Conservation (phyloP, 495 filamentous ascomycete species). For the Lasiosphaeria ovina region DNA sequence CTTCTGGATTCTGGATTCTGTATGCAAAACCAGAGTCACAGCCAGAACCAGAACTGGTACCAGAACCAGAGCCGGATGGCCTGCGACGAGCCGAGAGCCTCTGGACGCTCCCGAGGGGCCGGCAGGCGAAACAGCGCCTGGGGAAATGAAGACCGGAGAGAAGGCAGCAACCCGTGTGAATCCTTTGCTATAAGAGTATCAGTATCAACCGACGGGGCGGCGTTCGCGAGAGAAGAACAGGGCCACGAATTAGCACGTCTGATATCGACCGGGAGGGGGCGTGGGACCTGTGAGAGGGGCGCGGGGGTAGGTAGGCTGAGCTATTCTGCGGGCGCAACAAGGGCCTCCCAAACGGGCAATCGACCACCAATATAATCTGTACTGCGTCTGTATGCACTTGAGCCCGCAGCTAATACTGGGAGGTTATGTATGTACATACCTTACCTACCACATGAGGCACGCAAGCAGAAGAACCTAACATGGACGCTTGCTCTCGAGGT, state of each 20-base stretch:
- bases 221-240: slow-evolving; percentile 8
- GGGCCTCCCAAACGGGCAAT: too few relatives aligned
- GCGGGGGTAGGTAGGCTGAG: not conserved
- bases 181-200: slow-evolving; percentile 21
- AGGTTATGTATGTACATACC: too few relatives aligned
- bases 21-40: too few relatives aligned
- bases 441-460: too few relatives aligned
- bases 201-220: slow-evolving; percentile 14
- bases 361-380: too few relatives aligned
- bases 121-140: slow-evolving; percentile 18
- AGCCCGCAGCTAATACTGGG: too few relatives aligned
- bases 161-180: slow-evolving; percentile 4
- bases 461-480: too few relatives aligned
- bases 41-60: too few relatives aligned
- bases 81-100: slow-evolving; percentile 7
- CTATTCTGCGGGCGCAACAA: too few relatives aligned
- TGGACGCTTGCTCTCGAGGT: too few relatives aligned
- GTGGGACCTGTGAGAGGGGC: not conserved
- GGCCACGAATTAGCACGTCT: slow-evolving; percentile 4
- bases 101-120: slow-evolving; percentile 1
- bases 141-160: slow-evolving; percentile 20
- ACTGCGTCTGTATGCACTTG: too few relatives aligned
- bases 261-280: slow-evolving; percentile 15
- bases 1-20: too few relatives aligned
- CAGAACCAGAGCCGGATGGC: not conserved